Base-by-base conservation (phyloP, 345 rosid species). In the Ceriops zippeliana region DNA sequence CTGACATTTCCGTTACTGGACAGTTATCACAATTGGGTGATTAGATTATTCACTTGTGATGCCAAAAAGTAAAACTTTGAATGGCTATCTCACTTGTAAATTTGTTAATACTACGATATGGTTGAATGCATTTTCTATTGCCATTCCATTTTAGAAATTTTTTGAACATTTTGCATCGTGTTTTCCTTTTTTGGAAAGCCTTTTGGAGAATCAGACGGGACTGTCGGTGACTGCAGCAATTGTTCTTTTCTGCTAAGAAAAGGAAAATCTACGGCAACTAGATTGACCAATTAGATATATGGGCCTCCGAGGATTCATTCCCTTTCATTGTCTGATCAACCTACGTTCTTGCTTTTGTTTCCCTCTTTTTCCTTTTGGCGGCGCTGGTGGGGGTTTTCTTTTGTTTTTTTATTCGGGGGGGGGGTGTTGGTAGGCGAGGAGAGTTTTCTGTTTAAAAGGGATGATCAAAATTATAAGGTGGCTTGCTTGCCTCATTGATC, bases 1-100 rank as follows among this genome's bases (percentile, higher is more conserved):
- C 69, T 68, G 67, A 34, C 56, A 37, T 68, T 79, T 70, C 71
- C 63, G 13, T 75, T 52, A 67, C 57, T 67, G 49, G 58, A 17
- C 54, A 58, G 35, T 21, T 67, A 38, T 56, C 59, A 20, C 28
- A 11, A 67, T 58, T 68, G 47, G 60, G n/a, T 58, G 37, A 49
- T 26, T 64, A 38, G 62, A 52, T 64, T 6, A 35, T 66, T 66
- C 52, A 31, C 7, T 61, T 27, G 46, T 71, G 34, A 54, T 38
- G 65, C 31, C 53, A 62, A 57, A 70, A 17, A 42, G 67, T 66
- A 32, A 65, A 46, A 31, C 52, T 42, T 70, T 60, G 68, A 27
- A 65, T 73, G 57, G 52, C 51, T 72, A 60, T 51, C 11, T 63
- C 35, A 73, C 52, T 54, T 53, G 28, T 69, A 51, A 30, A 34